These are phyloP conservation scores for Aspergillus bertholletiae DNA, from an alignment of 495 filamentous ascomycete genomes.

Conservation along the genomic window DNA sequence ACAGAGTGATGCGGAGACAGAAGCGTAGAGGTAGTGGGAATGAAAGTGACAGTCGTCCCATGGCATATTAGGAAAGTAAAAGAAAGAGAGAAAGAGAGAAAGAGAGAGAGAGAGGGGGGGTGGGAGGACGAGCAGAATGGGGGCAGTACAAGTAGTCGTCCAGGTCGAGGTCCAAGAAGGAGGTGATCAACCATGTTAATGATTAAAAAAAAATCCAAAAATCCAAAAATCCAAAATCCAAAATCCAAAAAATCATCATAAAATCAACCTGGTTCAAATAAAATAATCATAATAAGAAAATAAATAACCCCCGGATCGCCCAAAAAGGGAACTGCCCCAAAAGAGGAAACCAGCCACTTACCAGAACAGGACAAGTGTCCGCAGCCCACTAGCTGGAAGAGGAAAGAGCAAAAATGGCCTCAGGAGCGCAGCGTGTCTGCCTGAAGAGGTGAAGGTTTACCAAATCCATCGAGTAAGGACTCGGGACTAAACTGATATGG, in stretches of 20 bases:
- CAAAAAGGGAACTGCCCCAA: constrained; percentile 22
- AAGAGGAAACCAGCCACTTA: constrained; percentile 10
- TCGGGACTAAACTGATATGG: neutral
- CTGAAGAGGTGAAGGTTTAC: constrained; percentile 1
- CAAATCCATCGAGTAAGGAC: neutral
- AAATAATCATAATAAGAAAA: neutral
- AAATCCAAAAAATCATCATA: too few relatives aligned
- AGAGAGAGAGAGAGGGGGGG: neutral
- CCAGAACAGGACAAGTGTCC: constrained; percentile 10
- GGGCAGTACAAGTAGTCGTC: too few relatives aligned
- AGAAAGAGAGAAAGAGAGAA: constrained; percentile 3
- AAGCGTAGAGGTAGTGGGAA: constrained; percentile 4
- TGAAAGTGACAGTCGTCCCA: too few relatives aligned
- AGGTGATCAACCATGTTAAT: too few relatives aligned
- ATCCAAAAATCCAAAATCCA: too few relatives aligned
- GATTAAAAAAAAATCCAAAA: too few relatives aligned
- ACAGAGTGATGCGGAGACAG: neutral
- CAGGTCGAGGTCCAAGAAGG: too few relatives aligned
- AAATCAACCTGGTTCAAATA: too few relatives aligned
- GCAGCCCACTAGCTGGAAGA: constrained; percentile 6
- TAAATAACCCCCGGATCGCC: constrained; percentile 12
- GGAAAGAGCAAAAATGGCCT: constrained; percentile 14
- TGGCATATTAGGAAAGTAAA: too few relatives aligned
- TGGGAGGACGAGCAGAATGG: constrained; percentile 3
- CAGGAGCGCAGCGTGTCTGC: constrained; percentile 4